phyloP scores from a whole-genome alignment of 805 yeast species.

The Candida pseudofarinosa region DNA sequence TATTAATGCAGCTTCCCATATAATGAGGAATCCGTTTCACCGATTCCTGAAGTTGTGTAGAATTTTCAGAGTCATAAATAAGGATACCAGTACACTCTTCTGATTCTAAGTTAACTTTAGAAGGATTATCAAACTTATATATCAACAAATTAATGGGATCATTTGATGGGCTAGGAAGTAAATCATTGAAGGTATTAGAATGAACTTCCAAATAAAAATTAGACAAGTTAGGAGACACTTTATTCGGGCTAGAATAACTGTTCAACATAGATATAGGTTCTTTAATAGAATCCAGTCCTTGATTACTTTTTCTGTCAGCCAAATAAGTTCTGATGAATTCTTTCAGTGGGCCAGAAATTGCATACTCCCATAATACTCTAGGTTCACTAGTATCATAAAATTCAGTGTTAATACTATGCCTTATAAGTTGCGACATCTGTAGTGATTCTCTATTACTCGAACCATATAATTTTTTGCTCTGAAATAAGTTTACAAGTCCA shows the following conservation, averaged over 20 bases:
- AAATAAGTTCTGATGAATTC: not conserved
- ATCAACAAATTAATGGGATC: slow-evolving; percentile 61
- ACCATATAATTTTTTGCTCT: too few relatives aligned
- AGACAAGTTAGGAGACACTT: slow-evolving; percentile 43
- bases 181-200: slow-evolving; percentile 47
- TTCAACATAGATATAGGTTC: not conserved
- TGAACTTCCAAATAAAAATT: slow-evolving; percentile 68
- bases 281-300: not conserved
- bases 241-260: not conserved
- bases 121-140: slow-evolving; percentile 49
- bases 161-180: slow-evolving; percentile 58
- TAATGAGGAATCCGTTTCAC: not conserved
- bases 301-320: not conserved
- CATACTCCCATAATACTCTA: not conserved
- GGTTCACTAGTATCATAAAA: not conserved
- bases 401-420: not conserved
- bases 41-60: slow-evolving; percentile 10
- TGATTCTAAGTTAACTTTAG: not conserved
- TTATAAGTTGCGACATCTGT: not conserved
- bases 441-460: not conserved
- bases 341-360: not conserved
- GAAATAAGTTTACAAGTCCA: slow-evolving; percentile 7
- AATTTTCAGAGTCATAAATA: slow-evolving; percentile 10
- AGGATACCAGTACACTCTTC: slow-evolving; percentile 12
- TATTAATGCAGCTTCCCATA: slow-evolving; percentile 5